These are phyloP conservation scores for Dactylis glomerata DNA, from an alignment of 176 grass and related monocot genomes.

Conservation along the genomic window DNA sequence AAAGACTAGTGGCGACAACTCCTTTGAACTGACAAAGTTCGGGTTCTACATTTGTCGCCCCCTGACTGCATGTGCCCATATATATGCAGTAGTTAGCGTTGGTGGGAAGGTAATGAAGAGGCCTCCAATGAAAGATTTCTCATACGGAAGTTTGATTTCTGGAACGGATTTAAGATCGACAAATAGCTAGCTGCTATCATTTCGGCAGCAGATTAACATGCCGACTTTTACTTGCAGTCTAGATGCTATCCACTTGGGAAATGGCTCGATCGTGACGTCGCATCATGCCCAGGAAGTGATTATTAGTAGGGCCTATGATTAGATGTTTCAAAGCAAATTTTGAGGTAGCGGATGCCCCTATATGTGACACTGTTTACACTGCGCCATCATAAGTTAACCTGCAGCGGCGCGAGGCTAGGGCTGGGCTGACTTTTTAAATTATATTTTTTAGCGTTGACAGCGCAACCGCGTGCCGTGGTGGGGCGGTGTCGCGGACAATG, in stretches of 20 bases:
- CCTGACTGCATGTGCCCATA: background rate
- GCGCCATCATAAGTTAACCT: background rate
- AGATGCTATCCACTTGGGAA: constrained; percentile 28
- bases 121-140: no score
- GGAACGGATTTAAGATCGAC: background rate
- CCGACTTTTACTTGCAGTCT: background rate
- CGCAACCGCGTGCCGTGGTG: background rate
- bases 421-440: constrained; percentile 10
- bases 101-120: no score
- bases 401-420: background rate
- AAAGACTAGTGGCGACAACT: background rate
- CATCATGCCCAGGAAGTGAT: background rate
- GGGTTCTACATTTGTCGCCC: constrained; percentile 13
- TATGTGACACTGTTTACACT: background rate
- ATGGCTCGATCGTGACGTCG: constrained; percentile 3
- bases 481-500: background rate
- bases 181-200: background rate
- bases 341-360: background rate
- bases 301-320: constrained; percentile 30
- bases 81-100: no score
- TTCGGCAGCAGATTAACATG: background rate
- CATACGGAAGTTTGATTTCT: background rate
- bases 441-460: background rate
- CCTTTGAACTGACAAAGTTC: constrained; percentile 23
- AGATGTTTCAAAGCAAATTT: constrained; percentile 29